Evolutionary conservation across 371 early-diverging fungal genomes (phyloP), one percentile per base, ranked within the genome.

Genomic region (Mucor mucedo): DNA sequence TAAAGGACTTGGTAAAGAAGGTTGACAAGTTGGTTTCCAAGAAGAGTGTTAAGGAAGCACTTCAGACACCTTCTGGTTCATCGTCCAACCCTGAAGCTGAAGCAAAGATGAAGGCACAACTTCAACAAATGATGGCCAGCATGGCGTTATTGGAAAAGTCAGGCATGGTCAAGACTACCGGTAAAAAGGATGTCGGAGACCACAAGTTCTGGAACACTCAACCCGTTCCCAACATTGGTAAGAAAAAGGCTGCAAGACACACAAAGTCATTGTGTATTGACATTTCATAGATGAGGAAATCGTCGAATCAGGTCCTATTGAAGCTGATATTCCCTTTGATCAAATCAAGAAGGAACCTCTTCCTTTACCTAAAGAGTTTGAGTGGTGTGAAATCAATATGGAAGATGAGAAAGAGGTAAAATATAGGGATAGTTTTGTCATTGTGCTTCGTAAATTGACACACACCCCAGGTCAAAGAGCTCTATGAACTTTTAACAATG

Each of bases 171-270:
- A 70, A 69, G 57, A 32, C 69, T n/a, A 55, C 58, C 27, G 62
- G 61, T 14, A 64, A 60, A 14, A 87, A 85, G 62, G 77, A 82
- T 21, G 79, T 81, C 68, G 79, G 74, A 2, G 82, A 83, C 14
- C 95, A 96, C 83, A 88, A 93, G 76, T 98, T 98, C 66, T 98
- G 98, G 98, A 90, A 81, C 63, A 97, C 98, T 8, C 98, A 98
- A 70, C 98, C 98, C 16, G 98, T 98, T 14, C 90, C 92, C 42
- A 80, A 89, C 59, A 73, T 84, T 69, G 86, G 89, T 91, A 79
- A 60, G 14, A 52, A n/a, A 41, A 7, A 45, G 10, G 1, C 16
- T 7, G 5, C 3, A 30, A 40, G n/a, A 7, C 3, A 28, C 5
- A 48, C 5, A 28, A 27, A 48, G 14, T 21, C 8, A 48, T 48